Evolutionary conservation across 257 asterid genomes (phyloP), one percentile per base, ranked within the genome.

Genomic region (Nyctanthes arbortristis): DNA sequence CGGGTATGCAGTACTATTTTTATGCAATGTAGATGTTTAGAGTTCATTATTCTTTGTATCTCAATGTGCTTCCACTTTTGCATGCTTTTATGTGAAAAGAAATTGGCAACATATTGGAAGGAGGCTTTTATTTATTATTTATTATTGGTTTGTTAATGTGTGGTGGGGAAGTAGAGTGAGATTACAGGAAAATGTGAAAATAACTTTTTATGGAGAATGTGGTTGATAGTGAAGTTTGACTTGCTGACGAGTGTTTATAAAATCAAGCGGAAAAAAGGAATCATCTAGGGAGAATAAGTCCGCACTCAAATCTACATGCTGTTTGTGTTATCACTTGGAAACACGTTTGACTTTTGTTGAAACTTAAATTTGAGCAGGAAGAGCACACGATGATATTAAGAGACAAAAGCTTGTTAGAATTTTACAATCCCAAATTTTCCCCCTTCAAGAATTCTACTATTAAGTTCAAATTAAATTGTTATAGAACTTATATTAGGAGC

Each of bases 1-100:
- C 81, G 97, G 91, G 98, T 93, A 84, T 12, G 78, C 37, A 36
- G 9, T 66, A 59, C 61, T 5, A 39, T 52, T 64, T 30, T 54
- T 36, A 60, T 45, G 45, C 35, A 39, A 34, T 64, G 57, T 27
- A n/a, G 59, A 28, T 31, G 37, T 32, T 29, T 29, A 61, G 66
- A 22, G 20, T 64, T 54, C 25, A 18, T 32, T 20, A 39, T 37
- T 58, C 25, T 7, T 63, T 43, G 54, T 68, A 43, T n/a, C 18
- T 43, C 24, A 43, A 39, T n/a, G 32, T 13, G 7, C 25, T 4
- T 68, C 18, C 12, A 31, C 34, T 54, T 7, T 16, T 59, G 70
- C 40, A 28, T 56, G 77, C 52, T 63, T 57, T 73, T 54, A 39
- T 37, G 40, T 28, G 45, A n/a, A 18, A 57, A 61, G 9, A 61